A percentile compares a stretch with the other conserved stretches of the same genome.
Conservation (phyloP, 495 filamentous ascomycete species). For the Hamigera avellanea region DNA sequence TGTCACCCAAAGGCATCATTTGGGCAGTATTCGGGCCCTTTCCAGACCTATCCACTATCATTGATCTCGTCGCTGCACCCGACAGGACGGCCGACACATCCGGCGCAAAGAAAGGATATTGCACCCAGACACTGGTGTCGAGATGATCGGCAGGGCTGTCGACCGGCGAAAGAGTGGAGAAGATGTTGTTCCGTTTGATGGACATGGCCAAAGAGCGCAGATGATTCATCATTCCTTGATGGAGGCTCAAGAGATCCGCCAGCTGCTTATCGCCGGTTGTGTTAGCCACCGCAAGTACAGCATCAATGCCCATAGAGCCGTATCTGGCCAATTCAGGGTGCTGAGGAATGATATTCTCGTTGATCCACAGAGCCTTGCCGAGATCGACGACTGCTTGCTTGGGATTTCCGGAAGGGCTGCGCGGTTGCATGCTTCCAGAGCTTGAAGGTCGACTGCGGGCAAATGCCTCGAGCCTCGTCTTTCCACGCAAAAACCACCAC, state of each 20-base stretch:
- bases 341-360: constrained; percentile 47
- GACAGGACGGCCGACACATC: constrained; percentile 56
- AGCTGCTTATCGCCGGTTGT: constrained; percentile 36
- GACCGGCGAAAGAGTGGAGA: constrained; percentile 39
- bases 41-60: constrained; percentile 25
- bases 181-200: constrained; percentile 68
- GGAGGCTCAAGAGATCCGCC: constrained; percentile 37
- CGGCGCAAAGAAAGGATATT: constrained; percentile 56
- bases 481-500: constrained; percentile 84
- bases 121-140: constrained; percentile 64
- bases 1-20: constrained; percentile 66
- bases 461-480: constrained; percentile 56
- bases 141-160: constrained; percentile 50
- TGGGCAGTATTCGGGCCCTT: constrained; percentile 40
- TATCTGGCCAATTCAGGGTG: constrained; percentile 41
- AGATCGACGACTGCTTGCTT: constrained; percentile 68
- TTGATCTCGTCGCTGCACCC: constrained; percentile 41
- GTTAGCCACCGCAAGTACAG: constrained; percentile 28
- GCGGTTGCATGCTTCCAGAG: constrained; percentile 7
- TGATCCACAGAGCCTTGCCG: constrained; percentile 74
- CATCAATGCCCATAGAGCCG: constrained; percentile 32
- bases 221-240: constrained; percentile 46
- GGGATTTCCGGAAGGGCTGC: constrained; percentile 11
- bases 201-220: constrained; percentile 64
- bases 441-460: constrained; percentile 49